Conservation (phyloP, 2,329 filamentous ascomycete genomes). For the Fusarium clavum region DNA sequence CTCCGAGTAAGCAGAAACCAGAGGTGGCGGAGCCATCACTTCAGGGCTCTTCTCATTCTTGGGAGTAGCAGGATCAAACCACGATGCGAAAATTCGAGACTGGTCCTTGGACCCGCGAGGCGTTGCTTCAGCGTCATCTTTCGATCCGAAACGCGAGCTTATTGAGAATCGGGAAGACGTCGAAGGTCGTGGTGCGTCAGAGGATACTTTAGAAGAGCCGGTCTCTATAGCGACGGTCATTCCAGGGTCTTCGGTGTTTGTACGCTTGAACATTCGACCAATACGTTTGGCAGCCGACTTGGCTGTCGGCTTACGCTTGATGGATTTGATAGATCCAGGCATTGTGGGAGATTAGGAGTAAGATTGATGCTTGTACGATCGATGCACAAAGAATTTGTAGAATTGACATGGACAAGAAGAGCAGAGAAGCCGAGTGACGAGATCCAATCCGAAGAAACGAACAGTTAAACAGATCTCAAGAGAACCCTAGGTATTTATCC, state of each 20-base stretch:
- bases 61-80: slow-evolving; percentile 12
- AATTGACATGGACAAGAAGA: background rate
- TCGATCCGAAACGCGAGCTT: slow-evolving; percentile 29
- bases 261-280: slow-evolving; percentile 35
- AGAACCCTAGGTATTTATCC: slow-evolving; percentile 31
- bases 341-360: background rate
- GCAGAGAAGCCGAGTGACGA: background rate
- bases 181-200: slow-evolving; percentile 18
- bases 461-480: background rate
- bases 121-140: slow-evolving; percentile 20
- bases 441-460: background rate
- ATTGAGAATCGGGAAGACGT: slow-evolving; percentile 36
- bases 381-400: background rate
- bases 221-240: background rate
- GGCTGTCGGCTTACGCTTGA: slow-evolving; percentile 29
- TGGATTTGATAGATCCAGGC: slow-evolving; percentile 34
- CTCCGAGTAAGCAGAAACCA: slow-evolving; percentile 12
- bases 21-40: slow-evolving; percentile 8
- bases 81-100: slow-evolving; percentile 14
- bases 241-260: slow-evolving; percentile 27
- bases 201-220: slow-evolving; percentile 18
- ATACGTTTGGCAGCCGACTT: slow-evolving; percentile 39
- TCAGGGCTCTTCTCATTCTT: slow-evolving; percentile 10
- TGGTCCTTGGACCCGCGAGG: slow-evolving; percentile 17
- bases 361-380: background rate